phyloP scores from a whole-genome alignment of 441 rosid genomes.

The Croton laevigatus region DNA sequence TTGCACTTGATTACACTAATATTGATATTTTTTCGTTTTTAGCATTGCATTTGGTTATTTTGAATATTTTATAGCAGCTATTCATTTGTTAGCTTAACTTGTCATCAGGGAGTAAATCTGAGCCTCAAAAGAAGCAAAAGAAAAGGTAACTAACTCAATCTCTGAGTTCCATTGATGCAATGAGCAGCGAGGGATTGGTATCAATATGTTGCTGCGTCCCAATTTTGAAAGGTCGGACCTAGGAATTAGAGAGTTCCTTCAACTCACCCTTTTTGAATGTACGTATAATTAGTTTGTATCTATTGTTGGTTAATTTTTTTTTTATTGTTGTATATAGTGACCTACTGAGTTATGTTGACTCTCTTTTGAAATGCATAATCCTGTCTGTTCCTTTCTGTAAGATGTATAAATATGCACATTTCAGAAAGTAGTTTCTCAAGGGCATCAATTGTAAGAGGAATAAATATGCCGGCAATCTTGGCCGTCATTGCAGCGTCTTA shows the following conservation, averaged over 20 bases:
- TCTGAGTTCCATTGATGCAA: neutral
- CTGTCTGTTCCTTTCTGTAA: too few relatives aligned
- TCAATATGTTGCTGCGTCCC: too few relatives aligned
- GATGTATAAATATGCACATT: conserved; percentile 18
- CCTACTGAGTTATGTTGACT: too few relatives aligned
- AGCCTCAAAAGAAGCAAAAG: conserved; percentile 22
- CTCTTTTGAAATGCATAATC: too few relatives aligned
- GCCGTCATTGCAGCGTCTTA: conserved; percentile 66
- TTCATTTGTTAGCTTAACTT: neutral
- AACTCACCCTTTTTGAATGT: too few relatives aligned
- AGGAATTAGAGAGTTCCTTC: too few relatives aligned
- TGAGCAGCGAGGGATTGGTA: neutral
- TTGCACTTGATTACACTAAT: neutral
- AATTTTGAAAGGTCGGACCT: too few relatives aligned
- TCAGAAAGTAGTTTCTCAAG: conserved; percentile 63
- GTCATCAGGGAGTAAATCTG: neutral
- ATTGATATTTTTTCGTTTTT: neutral
- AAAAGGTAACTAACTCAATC: neutral
- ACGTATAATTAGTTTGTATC: too few relatives aligned
- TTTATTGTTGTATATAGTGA: too few relatives aligned
- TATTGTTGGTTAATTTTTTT: too few relatives aligned
- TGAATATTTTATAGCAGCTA: neutral
- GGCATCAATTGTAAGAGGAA: conserved; percentile 71
- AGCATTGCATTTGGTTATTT: too few relatives aligned
- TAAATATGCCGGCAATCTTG: conserved; percentile 77